Base-by-base conservation (phyloP, 2,329 filamentous ascomycete genomes). In the Zasmidium cellare region DNA sequence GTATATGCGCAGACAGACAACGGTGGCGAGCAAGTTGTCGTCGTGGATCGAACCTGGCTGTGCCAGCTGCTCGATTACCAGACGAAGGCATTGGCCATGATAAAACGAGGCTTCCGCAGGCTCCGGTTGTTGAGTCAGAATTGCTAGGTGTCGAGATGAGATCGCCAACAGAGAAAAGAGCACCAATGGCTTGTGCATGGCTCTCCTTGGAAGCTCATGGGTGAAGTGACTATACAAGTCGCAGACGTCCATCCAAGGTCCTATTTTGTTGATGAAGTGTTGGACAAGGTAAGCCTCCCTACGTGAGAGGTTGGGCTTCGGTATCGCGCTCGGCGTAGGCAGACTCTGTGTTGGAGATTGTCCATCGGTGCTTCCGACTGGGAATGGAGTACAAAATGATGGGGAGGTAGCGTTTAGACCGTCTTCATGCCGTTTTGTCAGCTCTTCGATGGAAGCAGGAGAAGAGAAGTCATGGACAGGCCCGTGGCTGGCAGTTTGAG, bases 181-280 rank as follows among this genome's bases (percentile, higher is more conserved):
- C 20, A 75, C 60, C 48, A 74, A 69, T 0, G 71, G 70, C 16
- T 70, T 65, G 2, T 67, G 65, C 14, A 74, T 59, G 9, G 72
- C 70, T 53, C 67, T 64, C 9, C 63, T 61, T 0, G 72, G 71
- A 1, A 73, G 66, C 25, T 72, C 65, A n/a, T 65, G 61, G 3
- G 68, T 69, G 55, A 73, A 74, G 53, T 73, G 71, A 9, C 67
- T 64, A 23, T 66, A 55, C 1, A 67, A 63, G 35, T 74, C 72
- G 5, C 71, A 72, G 11, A 72, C 70, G 58, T 75, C 72, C 16
- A 73, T 68, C 70, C 71, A 73, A 6, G 69, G 62, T 2, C 69
- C 72, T 54, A 74, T 68, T 14, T 72, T 70, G 45, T 72, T 68
- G 16, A 72, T 66, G 53, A 70, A 75, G 25, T 72, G 70, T 35